These are phyloP conservation scores for Exsudoporus frostii DNA, from an alignment of 768 basidiomycete species.

Conservation along the genomic window DNA sequence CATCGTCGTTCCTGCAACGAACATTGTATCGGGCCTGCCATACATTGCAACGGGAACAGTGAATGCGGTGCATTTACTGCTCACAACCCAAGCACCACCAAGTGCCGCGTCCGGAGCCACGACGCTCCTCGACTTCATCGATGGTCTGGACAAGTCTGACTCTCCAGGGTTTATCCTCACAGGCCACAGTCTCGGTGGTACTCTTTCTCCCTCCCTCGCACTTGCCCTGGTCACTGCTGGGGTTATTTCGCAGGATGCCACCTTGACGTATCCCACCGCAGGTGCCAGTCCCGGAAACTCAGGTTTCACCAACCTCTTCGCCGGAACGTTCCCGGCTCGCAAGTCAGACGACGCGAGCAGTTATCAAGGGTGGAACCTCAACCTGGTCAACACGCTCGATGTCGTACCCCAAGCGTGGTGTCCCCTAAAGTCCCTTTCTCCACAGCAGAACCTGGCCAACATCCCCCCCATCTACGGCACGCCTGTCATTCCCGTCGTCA, in stretches of 20 bases:
- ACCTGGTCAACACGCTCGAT: constrained; percentile 16
- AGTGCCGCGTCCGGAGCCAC: background rate
- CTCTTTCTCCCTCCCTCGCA: constrained; percentile 11
- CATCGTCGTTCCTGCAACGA: background rate
- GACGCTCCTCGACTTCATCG: constrained; percentile 9
- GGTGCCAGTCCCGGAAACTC: constrained; percentile 13
- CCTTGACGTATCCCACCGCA: constrained; percentile 7
- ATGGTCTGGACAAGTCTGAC: background rate
- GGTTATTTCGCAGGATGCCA: constrained; percentile 37
- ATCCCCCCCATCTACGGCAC: constrained; percentile 10
- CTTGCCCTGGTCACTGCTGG: constrained; percentile 5
- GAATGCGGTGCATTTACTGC: background rate
- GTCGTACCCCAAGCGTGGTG: constrained; percentile 16
- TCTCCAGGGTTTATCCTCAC: constrained; percentile 1
- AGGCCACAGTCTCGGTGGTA: constrained; percentile 12
- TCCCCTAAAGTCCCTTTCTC: background rate
- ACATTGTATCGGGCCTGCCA: background rate
- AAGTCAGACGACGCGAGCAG: background rate
- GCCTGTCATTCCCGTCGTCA: background rate
- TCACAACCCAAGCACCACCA: background rate
- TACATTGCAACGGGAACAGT: constrained; percentile 5
- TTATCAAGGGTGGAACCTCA: constrained; percentile 17
- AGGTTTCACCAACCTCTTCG: constrained; percentile 3
- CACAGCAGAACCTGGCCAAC: constrained; percentile 12
- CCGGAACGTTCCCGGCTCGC: background rate